Evolutionary conservation across 2,329 filamentous ascomycete species (phyloP).

Genomic region (Cladophialophora chaetospira): DNA sequence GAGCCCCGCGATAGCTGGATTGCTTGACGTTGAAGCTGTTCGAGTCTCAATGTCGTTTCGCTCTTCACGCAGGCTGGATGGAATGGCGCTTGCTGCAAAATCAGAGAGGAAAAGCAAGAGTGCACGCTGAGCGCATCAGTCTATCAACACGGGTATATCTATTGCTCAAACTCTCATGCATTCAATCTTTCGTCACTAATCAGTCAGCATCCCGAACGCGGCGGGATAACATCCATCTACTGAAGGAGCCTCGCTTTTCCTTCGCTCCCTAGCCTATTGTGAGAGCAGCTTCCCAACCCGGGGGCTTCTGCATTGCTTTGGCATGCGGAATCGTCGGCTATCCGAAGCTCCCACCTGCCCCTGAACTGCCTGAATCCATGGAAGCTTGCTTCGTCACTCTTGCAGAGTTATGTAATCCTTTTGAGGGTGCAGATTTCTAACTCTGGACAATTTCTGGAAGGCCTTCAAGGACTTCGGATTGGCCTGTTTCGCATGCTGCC

Average conservation of each 20-base stretch:
- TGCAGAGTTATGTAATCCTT: constrained; percentile 25
- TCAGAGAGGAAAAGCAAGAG: not conserved
- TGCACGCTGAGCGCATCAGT: not conserved
- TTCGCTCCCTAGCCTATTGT: constrained; percentile 12
- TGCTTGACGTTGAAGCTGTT: not conserved
- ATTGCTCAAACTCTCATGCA: not conserved
- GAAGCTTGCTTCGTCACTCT: constrained; percentile 26
- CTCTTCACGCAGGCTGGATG: not conserved
- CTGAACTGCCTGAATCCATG: constrained; percentile 2
- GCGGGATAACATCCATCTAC: constrained; percentile 2
- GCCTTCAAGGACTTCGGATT: constrained; percentile 8
- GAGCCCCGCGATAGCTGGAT: not conserved
- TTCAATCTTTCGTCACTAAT: constrained; percentile 10
- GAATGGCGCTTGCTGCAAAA: not conserved
- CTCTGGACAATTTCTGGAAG: constrained; percentile 13
- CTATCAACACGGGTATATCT: constrained; percentile 4
- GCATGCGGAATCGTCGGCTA: constrained; percentile 25
- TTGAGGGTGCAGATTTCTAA: constrained; percentile 13
- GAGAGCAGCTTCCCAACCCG: not conserved
- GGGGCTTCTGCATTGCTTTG: not conserved
- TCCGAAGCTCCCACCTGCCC: not conserved
- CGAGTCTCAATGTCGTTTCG: not conserved
- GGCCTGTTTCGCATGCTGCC: constrained; percentile 3
- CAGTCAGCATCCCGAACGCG: constrained; percentile 3
- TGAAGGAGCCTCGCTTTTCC: constrained; percentile 9